Evolutionary conservation across 371 early-diverging fungal genomes (phyloP), one percentile per base, ranked within the genome.

Genomic region (Rhizopus arrhizus): DNA sequence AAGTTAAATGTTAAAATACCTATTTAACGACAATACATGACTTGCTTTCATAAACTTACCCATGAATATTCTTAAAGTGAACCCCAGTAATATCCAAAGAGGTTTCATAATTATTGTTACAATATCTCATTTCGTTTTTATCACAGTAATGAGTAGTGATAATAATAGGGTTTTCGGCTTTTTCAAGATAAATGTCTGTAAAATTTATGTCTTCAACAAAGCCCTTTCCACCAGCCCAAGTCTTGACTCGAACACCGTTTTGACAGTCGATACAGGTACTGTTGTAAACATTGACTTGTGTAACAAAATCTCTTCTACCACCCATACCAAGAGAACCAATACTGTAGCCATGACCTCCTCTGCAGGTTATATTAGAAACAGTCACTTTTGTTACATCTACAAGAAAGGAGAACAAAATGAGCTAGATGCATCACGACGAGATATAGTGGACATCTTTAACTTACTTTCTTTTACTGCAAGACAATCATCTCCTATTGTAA

Each of bases 141-240:
- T 22, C 22, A 22, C 22, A 22, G 22, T 22, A 22, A 22, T 22
- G 22, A 22, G 22, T 22, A 22, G 22, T 22, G 22, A 22, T 22
- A 22, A 22, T 22, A 16, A 73, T 57, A 9, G 74, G 68, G 31
- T 70, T 73, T 13, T 73, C 71, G 9, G 36, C 62, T 22, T 60
- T 65, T n/a, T 46, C 42, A 22, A 73, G 57, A 7, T 59, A 36
- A 9, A 68, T 52, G 32, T 68, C 42, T 33, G 64, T 35, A 28
- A 61, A 73, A 12, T 56, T 67, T 45, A 73, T 57, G 33, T 62
- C 56, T 28, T 40, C 45, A 16, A 73, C 74, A 8, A 53, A 42
- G 7, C 74, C 71, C 46, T 65, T 65, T 32, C 74, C 74, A 12
- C 74, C 74, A 8, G 68, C 58, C 74, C 74, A 73, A 13, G 71